These are phyloP conservation scores for Coemansia sp. DNA, from an alignment of 192 early-diverging fungal species.

Conservation along the genomic window DNA sequence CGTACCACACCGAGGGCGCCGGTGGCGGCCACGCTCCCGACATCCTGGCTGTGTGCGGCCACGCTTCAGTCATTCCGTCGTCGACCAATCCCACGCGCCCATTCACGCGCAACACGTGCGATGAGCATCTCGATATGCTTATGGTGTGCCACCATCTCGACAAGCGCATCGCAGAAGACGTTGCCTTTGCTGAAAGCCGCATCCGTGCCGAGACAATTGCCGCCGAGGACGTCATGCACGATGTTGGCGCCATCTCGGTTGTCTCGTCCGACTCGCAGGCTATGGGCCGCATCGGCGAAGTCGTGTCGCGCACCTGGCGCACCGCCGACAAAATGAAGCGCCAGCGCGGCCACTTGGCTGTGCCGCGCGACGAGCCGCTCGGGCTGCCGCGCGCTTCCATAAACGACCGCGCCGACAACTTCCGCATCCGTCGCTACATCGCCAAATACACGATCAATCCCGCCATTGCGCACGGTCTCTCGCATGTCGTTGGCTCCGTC, in stretches of 20 bases:
- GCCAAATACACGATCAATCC: slow-evolving; percentile 99
- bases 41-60: slow-evolving; percentile 74
- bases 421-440: slow-evolving; percentile 85
- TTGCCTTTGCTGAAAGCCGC: slow-evolving; percentile 94
- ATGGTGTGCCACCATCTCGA: slow-evolving; percentile 98
- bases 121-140: slow-evolving; percentile 98
- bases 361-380: slow-evolving; percentile 24
- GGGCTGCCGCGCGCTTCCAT: slow-evolving; percentile 36
- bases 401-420: slow-evolving; percentile 75
- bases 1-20: slow-evolving; percentile 96
- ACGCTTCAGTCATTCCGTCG: slow-evolving; percentile 86
- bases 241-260: slow-evolving; percentile 91
- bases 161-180: slow-evolving; percentile 91
- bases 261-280: slow-evolving; percentile 94
- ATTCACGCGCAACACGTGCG: slow-evolving; percentile 91
- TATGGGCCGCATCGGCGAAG: slow-evolving; percentile 97
- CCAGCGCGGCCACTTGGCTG: slow-evolving; percentile 66
- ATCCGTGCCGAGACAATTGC: slow-evolving; percentile 97
- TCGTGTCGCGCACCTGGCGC: slow-evolving; percentile 90
- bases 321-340: slow-evolving; percentile 95
- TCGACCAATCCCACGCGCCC: slow-evolving; percentile 97
- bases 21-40: slow-evolving; percentile 94
- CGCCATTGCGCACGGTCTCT: slow-evolving; percentile 85
- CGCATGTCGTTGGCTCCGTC: slow-evolving; percentile 88
- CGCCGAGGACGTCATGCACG: slow-evolving; percentile 95